Evolutionary conservation across 1,139 yeast species (phyloP).

Genomic region (Lodderomyces parapsilosis): DNA sequence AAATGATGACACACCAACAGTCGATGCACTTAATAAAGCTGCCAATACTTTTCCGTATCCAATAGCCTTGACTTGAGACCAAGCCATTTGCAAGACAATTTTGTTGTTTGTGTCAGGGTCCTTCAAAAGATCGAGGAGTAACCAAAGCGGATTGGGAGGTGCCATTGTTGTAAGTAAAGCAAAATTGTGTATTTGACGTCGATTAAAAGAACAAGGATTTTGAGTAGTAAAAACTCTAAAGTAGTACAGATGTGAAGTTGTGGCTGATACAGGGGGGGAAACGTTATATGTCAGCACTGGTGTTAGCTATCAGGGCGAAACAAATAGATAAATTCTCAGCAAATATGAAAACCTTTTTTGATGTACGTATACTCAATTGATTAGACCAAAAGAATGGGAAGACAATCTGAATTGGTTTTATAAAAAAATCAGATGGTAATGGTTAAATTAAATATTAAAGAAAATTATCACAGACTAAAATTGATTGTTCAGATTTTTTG

Average conservation of each 20-base stretch:
- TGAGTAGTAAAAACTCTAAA: no score
- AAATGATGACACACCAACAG: conserved; percentile 42
- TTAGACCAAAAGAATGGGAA: no score
- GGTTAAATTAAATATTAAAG: background rate
- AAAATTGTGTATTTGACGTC: background rate
- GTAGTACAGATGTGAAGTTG: background rate
- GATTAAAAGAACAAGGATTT: no score
- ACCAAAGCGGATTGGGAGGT: conserved; percentile 19
- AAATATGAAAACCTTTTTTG: no score
- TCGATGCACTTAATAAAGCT: conserved; percentile 32
- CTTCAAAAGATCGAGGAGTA: conserved; percentile 32
- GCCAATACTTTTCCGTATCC: conserved; percentile 39
- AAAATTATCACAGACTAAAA: background rate
- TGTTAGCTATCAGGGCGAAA: background rate
- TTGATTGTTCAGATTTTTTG: background rate
- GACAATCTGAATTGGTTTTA: no score
- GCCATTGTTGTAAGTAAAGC: background rate
- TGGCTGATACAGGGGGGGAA: background rate
- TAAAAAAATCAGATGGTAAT: background rate
- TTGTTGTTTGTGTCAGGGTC: conserved; percentile 44
- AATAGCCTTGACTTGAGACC: conserved; percentile 33
- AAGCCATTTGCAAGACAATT: conserved; percentile 39
- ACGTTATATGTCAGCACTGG: background rate
- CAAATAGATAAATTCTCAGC: no score
- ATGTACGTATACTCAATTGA: no score